Base-by-base conservation (phyloP, 192 early-diverging fungal species). In the Coemansia sp. region DNA sequence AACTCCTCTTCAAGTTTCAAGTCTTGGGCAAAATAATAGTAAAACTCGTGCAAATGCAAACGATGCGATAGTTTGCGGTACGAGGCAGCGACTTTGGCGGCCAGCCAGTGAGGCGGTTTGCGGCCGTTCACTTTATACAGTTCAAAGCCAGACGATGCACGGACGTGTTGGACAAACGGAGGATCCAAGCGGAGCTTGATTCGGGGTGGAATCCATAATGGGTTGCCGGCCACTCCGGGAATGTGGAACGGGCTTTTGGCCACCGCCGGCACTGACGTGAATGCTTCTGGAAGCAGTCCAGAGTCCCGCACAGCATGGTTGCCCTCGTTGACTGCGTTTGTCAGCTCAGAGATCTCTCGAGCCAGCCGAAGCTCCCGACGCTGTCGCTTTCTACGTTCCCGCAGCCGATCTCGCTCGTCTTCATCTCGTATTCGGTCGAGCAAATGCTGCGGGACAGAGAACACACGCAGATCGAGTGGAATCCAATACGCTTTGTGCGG, bases 101-200 rank as follows among this genome's bases (percentile, higher is more conserved):
- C 72, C 41, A 74, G 71, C 71, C 71, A 71, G 26, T 80, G 68
- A 35, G 77, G 71, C 58, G 71, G 77, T 54, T 73, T 80, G 62
- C 77, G 77, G 3, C 61, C 53, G 56, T 80, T 80, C 50, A 80
- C 68, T 11, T 41, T 54, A 13, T 59, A 61, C 23, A 74, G 73
- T 62, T 80, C 77, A 19, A 57, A 74, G 0, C 77, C 77, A 8
- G 64, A 67, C 1, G 77, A 80, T 4, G 77, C 39, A 0, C 68
- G 64, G 13, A 74, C 59, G 18, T 80, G 77, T 43, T 80, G 77
- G 1, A 80, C 77, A 51, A 80, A 52, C 18, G 77, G 77, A 32
- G 77, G 77, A 38, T 80, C 71, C 51, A 62, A 1, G 1, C 60
- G 63, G 41, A 59, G 48, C 12, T 55, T 52, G 13, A 74, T 70